A percentile compares a stretch with the other conserved stretches of the same genome.
Evolutionary conservation across 2,329 filamentous ascomycete genomes (phyloP).

Genomic region (Colletotrichum higginsianum): DNA sequence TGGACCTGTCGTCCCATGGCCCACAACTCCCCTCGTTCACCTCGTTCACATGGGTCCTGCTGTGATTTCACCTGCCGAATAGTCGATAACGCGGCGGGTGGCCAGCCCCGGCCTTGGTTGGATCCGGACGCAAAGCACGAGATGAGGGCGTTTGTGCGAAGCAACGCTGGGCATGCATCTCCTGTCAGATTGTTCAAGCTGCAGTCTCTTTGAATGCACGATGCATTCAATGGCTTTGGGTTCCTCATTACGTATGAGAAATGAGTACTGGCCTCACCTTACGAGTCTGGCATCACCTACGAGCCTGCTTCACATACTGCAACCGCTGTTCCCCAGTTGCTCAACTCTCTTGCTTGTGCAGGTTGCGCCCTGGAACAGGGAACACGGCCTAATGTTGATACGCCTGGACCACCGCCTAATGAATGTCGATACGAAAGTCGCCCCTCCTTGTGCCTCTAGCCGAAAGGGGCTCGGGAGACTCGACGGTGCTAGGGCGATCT

Average conservation of each 20-base stretch:
- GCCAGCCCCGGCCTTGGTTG: not conserved
- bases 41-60: not conserved
- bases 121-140: constrained; percentile 9
- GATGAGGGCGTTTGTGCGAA: constrained; percentile 7
- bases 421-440: not conserved
- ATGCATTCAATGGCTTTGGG: not conserved
- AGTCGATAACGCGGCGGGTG: constrained; percentile 30
- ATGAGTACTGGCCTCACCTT: no score
- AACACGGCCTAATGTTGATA: constrained; percentile 16
- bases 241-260: not conserved
- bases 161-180: constrained; percentile 7
- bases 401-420: constrained; percentile 28
- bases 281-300: no score
- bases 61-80: constrained; percentile 35
- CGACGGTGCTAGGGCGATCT: constrained; percentile 15
- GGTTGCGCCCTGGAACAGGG: no score
- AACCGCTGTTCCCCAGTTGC: no score
- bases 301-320: no score
- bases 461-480: constrained; percentile 4
- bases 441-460: not conserved
- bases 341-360: no score
- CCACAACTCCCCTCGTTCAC: constrained; percentile 1
- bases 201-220: not conserved
- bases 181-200: not conserved
- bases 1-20: constrained; percentile 17